A percentile compares a stretch with the other conserved stretches of the same genome.
Evolutionary conservation across 1,284 basidiomycete species (phyloP).

Genomic region (Anthracocystis setariae): DNA sequence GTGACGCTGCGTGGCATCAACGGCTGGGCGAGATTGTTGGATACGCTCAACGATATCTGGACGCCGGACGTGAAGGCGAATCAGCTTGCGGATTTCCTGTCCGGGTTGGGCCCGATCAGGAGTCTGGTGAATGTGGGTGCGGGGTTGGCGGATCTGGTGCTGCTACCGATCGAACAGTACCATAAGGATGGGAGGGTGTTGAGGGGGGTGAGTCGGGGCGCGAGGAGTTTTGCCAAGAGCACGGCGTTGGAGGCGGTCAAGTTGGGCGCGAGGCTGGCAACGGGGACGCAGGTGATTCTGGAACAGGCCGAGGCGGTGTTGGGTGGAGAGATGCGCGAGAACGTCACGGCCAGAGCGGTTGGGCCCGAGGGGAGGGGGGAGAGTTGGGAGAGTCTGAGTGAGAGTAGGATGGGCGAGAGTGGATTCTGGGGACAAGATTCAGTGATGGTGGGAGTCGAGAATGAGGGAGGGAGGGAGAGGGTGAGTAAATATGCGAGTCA

Average conservation of each 20-base stretch:
- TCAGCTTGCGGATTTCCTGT: slow-evolving; percentile 94
- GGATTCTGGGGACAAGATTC: slow-evolving; percentile 4
- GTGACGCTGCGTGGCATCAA: slow-evolving; percentile 89
- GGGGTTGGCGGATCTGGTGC: slow-evolving; percentile 91
- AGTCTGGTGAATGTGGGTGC: slow-evolving; percentile 91
- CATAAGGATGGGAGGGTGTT: slow-evolving; percentile 94
- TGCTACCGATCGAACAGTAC: slow-evolving; percentile 96
- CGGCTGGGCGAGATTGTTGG: slow-evolving; percentile 86
- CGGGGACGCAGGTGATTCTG: slow-evolving; percentile 94
- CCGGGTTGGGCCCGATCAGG: slow-evolving; percentile 93
- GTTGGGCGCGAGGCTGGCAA: slow-evolving; percentile 91
- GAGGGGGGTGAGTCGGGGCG: slow-evolving; percentile 91
- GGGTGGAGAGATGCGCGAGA: slow-evolving; percentile 73
- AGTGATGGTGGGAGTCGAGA: neutral
- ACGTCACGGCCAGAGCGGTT: slow-evolving; percentile 77
- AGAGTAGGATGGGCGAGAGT: slow-evolving; percentile 23
- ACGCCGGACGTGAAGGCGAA: slow-evolving; percentile 99
- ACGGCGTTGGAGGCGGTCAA: slow-evolving; percentile 94
- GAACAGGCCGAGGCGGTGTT: slow-evolving; percentile 94
- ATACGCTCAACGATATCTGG: slow-evolving; percentile 95
- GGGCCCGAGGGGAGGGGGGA: slow-evolving; percentile 28
- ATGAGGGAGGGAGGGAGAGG: slow-evolving; percentile 2
- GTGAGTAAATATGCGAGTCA: slow-evolving; percentile 92
- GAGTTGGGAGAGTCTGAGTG: slow-evolving; percentile 29
- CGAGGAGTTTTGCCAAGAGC: slow-evolving; percentile 88